A percentile compares a stretch with the other conserved stretches of the same genome.
Evolutionary conservation across 768 basidiomycete species (phyloP).

Genomic region (Russula foetens): DNA sequence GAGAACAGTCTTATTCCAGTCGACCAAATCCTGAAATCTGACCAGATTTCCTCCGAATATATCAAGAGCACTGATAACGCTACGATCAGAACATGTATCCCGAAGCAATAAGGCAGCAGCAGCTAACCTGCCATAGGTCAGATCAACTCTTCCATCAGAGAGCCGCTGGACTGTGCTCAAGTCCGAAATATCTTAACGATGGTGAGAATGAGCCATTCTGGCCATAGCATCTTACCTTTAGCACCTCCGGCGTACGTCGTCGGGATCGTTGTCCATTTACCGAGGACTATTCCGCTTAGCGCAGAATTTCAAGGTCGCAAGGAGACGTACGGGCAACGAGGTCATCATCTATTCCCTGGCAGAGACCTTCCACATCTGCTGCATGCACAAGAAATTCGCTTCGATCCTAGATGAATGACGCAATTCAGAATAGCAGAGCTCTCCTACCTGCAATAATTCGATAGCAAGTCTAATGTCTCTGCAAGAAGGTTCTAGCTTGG

Average conservation of each 20-base stretch:
- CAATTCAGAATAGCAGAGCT: background rate
- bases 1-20: constrained; percentile 17
- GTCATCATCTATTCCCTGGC: constrained; percentile 90
- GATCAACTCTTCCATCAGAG: constrained; percentile 75
- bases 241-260: constrained; percentile 98
- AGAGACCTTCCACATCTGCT: constrained; percentile 97
- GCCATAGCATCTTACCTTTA: constrained; percentile 45
- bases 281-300: constrained; percentile 50
- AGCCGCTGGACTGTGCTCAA: constrained; percentile 71
- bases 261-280: constrained; percentile 85
- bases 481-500: background rate
- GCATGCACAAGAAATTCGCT: constrained; percentile 96
- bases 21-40: constrained; percentile 46
- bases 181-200: constrained; percentile 60
- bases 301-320: constrained; percentile 15
- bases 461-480: constrained; percentile 75
- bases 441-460: constrained; percentile 70
- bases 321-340: constrained; percentile 57
- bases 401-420: constrained; percentile 1
- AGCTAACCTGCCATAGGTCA: constrained; percentile 74
- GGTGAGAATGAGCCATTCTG: background rate
- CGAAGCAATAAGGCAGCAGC: background rate
- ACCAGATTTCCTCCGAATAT: constrained; percentile 65
- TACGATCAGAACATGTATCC: background rate
- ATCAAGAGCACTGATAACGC: constrained; percentile 43